Percentiles rank a stretch among this genome's conserved stretches.
Evolutionary conservation across 1,284 basidiomycete genomes (phyloP).

Genomic region (Tranzscheliella williamsii): DNA sequence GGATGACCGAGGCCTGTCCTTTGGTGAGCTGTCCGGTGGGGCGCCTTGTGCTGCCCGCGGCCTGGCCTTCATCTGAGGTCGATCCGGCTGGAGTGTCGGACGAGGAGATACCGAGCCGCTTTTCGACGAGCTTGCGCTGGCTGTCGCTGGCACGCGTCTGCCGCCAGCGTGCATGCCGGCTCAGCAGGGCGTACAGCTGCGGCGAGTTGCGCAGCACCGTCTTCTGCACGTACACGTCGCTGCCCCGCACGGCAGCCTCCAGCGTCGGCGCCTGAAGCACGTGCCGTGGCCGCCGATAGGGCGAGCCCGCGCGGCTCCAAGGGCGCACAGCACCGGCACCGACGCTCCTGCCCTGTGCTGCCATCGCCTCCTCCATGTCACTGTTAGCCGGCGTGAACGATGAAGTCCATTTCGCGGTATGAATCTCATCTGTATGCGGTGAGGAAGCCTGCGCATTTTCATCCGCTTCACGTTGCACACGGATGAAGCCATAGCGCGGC

Average conservation of each 20-base stretch:
- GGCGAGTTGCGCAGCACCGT: constrained; percentile 65
- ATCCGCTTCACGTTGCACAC: constrained; percentile 66
- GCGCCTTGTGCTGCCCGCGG: constrained; percentile 22
- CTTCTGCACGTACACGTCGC: constrained; percentile 70
- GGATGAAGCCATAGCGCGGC: constrained; percentile 72
- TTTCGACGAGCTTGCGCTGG: constrained; percentile 71
- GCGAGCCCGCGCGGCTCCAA: constrained; percentile 13
- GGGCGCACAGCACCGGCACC: background rate
- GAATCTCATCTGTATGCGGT: constrained; percentile 20
- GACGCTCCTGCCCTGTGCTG: constrained; percentile 6
- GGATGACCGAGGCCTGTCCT: constrained; percentile 42
- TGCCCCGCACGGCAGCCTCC: constrained; percentile 69
- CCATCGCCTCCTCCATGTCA: constrained; percentile 36
- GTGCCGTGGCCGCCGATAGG: constrained; percentile 31
- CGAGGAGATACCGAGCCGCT: constrained; percentile 63
- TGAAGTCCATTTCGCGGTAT: constrained; percentile 36
- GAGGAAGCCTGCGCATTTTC: constrained; percentile 10
- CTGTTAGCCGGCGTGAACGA: constrained; percentile 27
- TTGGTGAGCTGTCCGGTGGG: constrained; percentile 27
- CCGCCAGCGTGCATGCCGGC: constrained; percentile 72
- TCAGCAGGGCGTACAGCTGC: constrained; percentile 33
- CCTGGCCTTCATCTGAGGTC: background rate
- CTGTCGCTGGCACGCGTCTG: constrained; percentile 68
- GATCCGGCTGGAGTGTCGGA: background rate
- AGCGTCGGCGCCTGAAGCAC: constrained; percentile 12